Evolutionary conservation across 2,329 filamentous ascomycete genomes (phyloP).

Genomic region (Penicillium griseofulvum): DNA sequence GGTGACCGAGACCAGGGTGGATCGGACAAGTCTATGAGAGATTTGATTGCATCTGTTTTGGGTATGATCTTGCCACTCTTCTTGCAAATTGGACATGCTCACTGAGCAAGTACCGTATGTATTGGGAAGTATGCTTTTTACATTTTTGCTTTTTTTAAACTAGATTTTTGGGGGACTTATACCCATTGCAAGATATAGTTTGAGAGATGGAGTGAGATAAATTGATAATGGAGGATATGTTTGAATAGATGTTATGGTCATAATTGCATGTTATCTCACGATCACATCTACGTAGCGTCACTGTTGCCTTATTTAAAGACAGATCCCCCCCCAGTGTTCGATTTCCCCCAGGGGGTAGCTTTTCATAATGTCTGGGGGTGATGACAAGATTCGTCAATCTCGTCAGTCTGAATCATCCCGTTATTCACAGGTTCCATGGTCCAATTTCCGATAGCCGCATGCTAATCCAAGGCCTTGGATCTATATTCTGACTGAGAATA

Average conservation of each 20-base stretch:
- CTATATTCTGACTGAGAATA: conserved; percentile 4
- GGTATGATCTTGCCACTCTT: conserved; percentile 50
- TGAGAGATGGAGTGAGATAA: conserved; percentile 6
- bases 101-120: conserved; percentile 27
- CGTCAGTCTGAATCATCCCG: conserved; percentile 29
- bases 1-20: conserved; percentile 38
- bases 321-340: not conserved
- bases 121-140: not conserved
- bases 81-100: conserved; percentile 48
- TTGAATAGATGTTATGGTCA: conserved; percentile 21
- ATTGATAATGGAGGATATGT: conserved; percentile 9
- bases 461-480: conserved; percentile 23
- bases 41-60: conserved; percentile 47
- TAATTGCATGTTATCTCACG: conserved; percentile 27
- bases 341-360: conserved; percentile 5
- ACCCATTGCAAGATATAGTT: conserved; percentile 16
- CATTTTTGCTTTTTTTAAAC: conserved; percentile 4
- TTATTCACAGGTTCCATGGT: conserved; percentile 26
- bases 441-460: conserved; percentile 6
- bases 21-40: conserved; percentile 44
- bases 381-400: conserved; percentile 33
- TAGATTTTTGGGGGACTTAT: conserved; percentile 18
- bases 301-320: conserved; percentile 18
- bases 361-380: conserved; percentile 19
- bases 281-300: conserved; percentile 32